Evolutionary conservation across 2,329 filamentous ascomycete genomes (phyloP), one percentile per base, ranked within the genome.

Genomic region (Acarospora socialis): DNA sequence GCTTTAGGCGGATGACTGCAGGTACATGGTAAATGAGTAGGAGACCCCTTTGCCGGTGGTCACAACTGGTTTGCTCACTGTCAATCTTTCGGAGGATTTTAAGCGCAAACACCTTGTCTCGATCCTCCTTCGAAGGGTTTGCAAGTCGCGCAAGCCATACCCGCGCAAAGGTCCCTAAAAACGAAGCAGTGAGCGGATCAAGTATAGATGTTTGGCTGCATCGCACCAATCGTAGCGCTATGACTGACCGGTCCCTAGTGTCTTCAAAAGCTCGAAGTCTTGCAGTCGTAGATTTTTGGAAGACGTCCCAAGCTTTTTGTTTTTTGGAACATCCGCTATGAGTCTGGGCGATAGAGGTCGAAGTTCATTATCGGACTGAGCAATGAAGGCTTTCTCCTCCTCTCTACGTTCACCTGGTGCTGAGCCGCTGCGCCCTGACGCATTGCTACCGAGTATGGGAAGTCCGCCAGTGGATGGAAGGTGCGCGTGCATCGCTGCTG

Each of bases 1-100:
- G 73, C 59, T 77, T 77, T 45, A 77, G 55, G 36, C 71, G 69
- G 46, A 66, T 61, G 32, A 66, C 62, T 63, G 37, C 19, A 26
- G 12, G 4, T 21, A 28, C 9, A 18, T 12, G 2, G 13, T 17
- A 7, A 17, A 21, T 15, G 21, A 10, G 22, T 21, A 7, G 10
- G 7, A 10, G 16, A 22, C 33, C 16, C 17, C 10, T 16, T 12
- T 20, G n/a, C 19, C 7, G 8, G 6, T 8, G 5, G 15, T 5
- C 10, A 18, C 20, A 14, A 17, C 7, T 8, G 15, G 5, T 17
- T 22, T 7, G 18, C 43, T 33, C 45, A 63, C 60, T 59, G 45
- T 66, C 62, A 21, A 57, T 59, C 45, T 66, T 66, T 34, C 61
- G 60, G 17, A 66, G 50, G 15, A 63, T 52, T 45, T 66, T 66